Evolutionary conservation across 495 filamentous ascomycete species (phyloP), one percentile per base, ranked within the genome.

Genomic region (Penicillium bialowiezense): DNA sequence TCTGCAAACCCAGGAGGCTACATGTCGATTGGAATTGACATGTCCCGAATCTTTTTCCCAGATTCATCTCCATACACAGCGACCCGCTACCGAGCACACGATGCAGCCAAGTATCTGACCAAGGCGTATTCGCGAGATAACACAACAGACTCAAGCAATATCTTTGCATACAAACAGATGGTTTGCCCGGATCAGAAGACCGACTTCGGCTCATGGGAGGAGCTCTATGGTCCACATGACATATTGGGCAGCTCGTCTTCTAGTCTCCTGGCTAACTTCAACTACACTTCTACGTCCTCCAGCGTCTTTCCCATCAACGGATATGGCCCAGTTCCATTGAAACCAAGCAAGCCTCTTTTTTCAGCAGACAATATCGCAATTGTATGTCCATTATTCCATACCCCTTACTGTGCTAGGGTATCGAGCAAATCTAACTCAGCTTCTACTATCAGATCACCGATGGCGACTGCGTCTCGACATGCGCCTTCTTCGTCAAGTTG

Each of bases 381-480:
- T 1, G 60, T 68, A 54, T 44, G 57, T 62, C n/a, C n/a, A n/a
- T n/a, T n/a, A n/a, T n/a, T n/a, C n/a, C n/a, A n/a, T n/a, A n/a
- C n/a, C n/a, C n/a, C n/a, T n/a, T n/a, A n/a, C n/a, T n/a, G n/a
- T n/a, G n/a, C n/a, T n/a, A n/a, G n/a, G n/a, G n/a, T n/a, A n/a
- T n/a, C 14, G 28, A 29, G 21, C 15, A 34, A 1, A 41, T 21
- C 33, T 59, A 50, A 56, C 32, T 13, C 4, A 24, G 41, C 32
- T 20, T 39, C 0, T 38, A 23, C n/a, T 24, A 40, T 17, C 32
- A 65, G 62, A 58, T 67, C 31, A 75, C 75, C 23, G 83, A 87
- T 59, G 83, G 85, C 36, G 75, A 75, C 53, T 88, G 85, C 64
- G 78, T 75, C 21, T 85, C 80, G 3, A 83, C 82, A 2, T 88